A percentile compares a stretch with the other conserved stretches of the same genome.
phyloP scores from a whole-genome alignment of 257 asterid genomes.

The Leonotis leonurus region DNA sequence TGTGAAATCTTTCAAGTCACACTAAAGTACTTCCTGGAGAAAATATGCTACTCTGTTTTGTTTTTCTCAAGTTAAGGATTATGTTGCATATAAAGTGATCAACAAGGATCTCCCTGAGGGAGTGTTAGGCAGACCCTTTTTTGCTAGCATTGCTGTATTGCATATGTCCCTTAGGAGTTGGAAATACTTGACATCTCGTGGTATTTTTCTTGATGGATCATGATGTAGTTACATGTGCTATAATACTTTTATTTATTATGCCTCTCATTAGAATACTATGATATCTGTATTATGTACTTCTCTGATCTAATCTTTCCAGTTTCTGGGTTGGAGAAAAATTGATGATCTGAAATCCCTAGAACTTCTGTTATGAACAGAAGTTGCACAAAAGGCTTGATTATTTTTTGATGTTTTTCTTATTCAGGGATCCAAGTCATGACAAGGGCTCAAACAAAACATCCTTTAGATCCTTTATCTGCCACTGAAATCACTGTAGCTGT shows the following conservation, averaged over 20 bases:
- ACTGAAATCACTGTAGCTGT: constrained; percentile 90
- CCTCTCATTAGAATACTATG: background rate
- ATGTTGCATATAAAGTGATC: background rate
- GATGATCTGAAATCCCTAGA: constrained; percentile 8
- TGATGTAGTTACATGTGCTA: background rate
- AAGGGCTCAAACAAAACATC: constrained; percentile 81
- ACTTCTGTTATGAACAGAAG: background rate
- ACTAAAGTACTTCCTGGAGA: background rate
- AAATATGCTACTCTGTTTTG: background rate
- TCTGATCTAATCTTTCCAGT: background rate
- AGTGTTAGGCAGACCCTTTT: background rate
- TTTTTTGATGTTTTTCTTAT: constrained; percentile 12
- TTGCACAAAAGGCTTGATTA: background rate
- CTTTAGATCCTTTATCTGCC: constrained; percentile 89
- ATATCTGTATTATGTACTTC: background rate
- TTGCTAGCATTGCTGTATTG: background rate
- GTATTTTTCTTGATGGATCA: background rate
- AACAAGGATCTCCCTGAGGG: background rate
- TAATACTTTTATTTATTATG: constrained; percentile 6
- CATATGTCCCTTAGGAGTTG: background rate
- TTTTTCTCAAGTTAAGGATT: background rate
- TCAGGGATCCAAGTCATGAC: constrained; percentile 53
- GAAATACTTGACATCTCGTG: background rate
- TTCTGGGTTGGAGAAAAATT: constrained; percentile 7
- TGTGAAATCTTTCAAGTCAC: background rate